Evolutionary conservation across 2,329 filamentous ascomycete species (phyloP), one percentile per base, ranked within the genome.

Genomic region (Ophiostoma triangulosporum): DNA sequence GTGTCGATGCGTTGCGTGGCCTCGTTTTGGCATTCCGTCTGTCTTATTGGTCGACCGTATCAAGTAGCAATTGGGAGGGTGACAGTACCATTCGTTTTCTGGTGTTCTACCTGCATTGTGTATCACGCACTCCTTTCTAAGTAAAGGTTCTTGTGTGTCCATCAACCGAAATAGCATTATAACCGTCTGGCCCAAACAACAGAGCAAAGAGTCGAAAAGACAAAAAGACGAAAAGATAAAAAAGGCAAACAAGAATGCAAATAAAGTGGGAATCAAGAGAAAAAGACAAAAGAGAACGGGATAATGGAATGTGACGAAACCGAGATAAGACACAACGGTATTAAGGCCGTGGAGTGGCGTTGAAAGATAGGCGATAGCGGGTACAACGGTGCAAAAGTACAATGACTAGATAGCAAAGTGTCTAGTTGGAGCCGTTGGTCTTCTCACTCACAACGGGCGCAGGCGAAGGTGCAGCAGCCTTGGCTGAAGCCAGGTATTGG

Each of bases 401-500:
- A 24, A 11, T n/a, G 32, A 12, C 24, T 29, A 45, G 40, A 45
- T 8, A 9, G 20, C 36, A 38, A 20, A 9, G 11, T 14, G 22
- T 24, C 20, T 57, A 57, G 24, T 57, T 48, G 32, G 51, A 29
- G 29, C 51, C 50, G 65, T 52, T 56, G 45, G 70, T 62, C 65
- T 73, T 73, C 55, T 84, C 78, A 66, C 80, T 77, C 43, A 72
- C 72, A 17, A 29, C 24, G 17, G 43, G 43, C 9, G 48, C 14
- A 2, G 43, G 43, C 9, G 48, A 11, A 2, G 32, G 49, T 3
- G 49, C 52, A 61, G 84, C 74, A 26, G 75, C 70, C 70, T 84
- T 86, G 72, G 83, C 80, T 59, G 71, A 68, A 56, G 75, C 71
- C 49, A 88, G 63, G 60, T 80, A 75, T 52, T 70, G 70, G 64